These are phyloP conservation scores for Phaeoacremonium minimum DNA, from an alignment of 2,329 filamentous ascomycete genomes.

Conservation along the genomic window DNA sequence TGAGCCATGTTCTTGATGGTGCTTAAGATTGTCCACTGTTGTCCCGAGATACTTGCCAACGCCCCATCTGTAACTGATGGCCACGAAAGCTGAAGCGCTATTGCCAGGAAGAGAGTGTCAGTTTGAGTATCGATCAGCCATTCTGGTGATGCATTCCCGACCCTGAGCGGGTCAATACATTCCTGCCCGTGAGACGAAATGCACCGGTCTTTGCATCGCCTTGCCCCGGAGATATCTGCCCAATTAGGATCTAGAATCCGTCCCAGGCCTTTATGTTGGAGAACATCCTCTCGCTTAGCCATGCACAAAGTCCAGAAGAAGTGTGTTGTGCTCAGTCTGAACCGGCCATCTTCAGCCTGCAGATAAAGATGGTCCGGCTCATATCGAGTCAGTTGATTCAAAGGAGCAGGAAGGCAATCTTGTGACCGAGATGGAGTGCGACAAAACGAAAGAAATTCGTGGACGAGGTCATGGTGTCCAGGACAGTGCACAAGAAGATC, in stretches of 20 bases:
- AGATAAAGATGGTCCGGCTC: too few relatives aligned
- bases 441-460: too few relatives aligned
- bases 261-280: neutral
- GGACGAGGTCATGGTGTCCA: too few relatives aligned
- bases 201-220: neutral
- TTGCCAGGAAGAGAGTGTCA: neutral
- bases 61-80: neutral
- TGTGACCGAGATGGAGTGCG: too few relatives aligned
- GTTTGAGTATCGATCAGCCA: neutral
- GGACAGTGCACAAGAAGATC: too few relatives aligned
- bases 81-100: neutral
- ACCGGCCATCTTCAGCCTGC: too few relatives aligned
- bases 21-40: neutral
- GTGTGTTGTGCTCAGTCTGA: too few relatives aligned
- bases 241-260: neutral
- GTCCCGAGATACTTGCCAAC: neutral
- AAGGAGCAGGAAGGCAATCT: too few relatives aligned
- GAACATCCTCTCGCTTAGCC: neutral
- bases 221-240: neutral
- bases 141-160: neutral
- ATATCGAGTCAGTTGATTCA: too few relatives aligned
- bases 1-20: neutral
- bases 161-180: neutral
- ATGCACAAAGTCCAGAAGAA: neutral
- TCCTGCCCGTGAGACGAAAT: neutral